Evolutionary conservation across 148 eudicot species (phyloP), one percentile per base, ranked within the genome.

Genomic region (Silene uniflora): DNA sequence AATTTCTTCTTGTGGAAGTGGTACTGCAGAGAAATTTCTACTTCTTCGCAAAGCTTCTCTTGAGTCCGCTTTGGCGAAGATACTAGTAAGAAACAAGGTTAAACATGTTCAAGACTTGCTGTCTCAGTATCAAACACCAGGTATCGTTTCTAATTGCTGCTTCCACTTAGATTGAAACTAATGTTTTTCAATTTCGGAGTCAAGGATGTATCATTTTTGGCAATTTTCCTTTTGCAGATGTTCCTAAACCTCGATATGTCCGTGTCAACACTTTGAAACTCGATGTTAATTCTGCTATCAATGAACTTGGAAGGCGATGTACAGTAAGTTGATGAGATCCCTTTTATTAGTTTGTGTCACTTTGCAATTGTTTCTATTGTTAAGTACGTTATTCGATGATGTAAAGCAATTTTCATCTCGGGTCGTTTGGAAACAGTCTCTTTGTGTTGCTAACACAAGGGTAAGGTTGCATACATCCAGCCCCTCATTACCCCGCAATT

Each of bases 251-350:
- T 71, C 93, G 99, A 66, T 92, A 89, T 85, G 96, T 90, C 72
- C 99, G 99, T 35, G 97, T 95, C 39, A 95, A 95, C 82, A 92
- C 99, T 67, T 86, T 95, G 82, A 95, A 95, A 78, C 47, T 90
- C 73, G 90, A 86, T 77, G 81, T 85, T 39, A 83, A 83, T 66
- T 78, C 86, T 73, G 99, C 96, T 72, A 56, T 85, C 55, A 59
- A 63, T 7, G 94, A 88, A 80, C 77, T 95, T 67, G 74, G 80
- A 73, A 84, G 88, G 77, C 84, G 82, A 54, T 77, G 81, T 80
- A 78, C 9, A 83, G 97, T 95, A 88, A 80, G 76, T 62, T 68
- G 22, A 55, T 67, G 21, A 52, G 25, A 32, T 6, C 27, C 4
- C 66, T 73, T 17, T 17, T 47, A 16, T 61, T 25, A 4, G 27